Percentiles rank a stretch among this genome's conserved stretches.
Conservation (phyloP, 208 protist species). For the Leishmania aethiopica region DNA sequence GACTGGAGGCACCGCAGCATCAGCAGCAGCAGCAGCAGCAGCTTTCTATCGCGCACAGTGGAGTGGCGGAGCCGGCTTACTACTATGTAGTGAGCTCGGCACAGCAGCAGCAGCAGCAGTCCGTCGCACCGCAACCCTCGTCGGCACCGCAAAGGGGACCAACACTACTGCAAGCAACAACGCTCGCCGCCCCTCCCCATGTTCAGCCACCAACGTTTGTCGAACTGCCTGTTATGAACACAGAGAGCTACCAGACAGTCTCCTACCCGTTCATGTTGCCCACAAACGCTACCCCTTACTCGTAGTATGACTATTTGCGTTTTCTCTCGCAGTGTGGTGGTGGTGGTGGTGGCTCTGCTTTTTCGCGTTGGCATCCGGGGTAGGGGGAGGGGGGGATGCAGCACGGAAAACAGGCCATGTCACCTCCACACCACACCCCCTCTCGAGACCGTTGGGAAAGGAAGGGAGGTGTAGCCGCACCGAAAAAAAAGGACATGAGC, state of each 20-base stretch:
- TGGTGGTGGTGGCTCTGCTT: neutral
- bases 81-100: constrained; percentile 10
- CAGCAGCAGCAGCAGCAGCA: neutral
- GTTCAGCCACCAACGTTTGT: constrained; percentile 7
- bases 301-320: neutral
- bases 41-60: neutral
- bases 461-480: neutral
- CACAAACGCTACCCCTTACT: neutral
- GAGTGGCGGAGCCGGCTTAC: constrained; percentile 3
- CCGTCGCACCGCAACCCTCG: neutral
- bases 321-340: neutral
- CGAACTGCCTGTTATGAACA: neutral
- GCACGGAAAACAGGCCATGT: neutral
- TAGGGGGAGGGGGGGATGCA: neutral
- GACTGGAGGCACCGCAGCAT: neutral
- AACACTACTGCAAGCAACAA: constrained; percentile 3
- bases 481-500: neutral
- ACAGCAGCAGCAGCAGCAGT: constrained; percentile 7
- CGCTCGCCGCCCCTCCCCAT: neutral
- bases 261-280: constrained; percentile 19
- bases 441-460: neutral
- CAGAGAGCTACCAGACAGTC: constrained; percentile 14
- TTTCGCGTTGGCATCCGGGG: neutral
- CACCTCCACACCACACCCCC: neutral
- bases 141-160: neutral